Evolutionary conservation across 1,139 yeast species (phyloP), one percentile per base, ranked within the genome.

Genomic region (Geotrichum phurueaensis): DNA sequence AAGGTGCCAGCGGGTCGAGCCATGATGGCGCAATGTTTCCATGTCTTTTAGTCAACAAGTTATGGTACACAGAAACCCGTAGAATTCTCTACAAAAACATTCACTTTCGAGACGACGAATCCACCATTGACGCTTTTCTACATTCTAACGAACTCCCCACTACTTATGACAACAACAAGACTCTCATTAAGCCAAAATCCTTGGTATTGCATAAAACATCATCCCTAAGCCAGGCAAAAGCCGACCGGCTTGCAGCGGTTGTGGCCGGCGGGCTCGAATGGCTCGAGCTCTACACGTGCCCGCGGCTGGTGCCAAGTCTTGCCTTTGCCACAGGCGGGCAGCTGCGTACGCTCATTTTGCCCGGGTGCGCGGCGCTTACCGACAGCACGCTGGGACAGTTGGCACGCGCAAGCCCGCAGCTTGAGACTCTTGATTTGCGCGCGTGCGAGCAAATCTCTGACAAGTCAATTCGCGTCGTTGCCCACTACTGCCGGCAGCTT

Each of bases 241-340:
- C 84, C 20, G 79, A 81, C 47, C 55, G 65, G 13, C 67, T 82
- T 13, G 73, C 79, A 2, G 64, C 67, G 1, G 51, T 68, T 1
- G 70, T 85, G 50, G 82, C 83, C 51, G 77, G 79, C 5, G 76
- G 79, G 48, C 72, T 91, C 56, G 77, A 79, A 63, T 82, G 87
- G 85, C 76, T 92, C 51, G 96, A 91, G 71, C 78, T 91, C 66
- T 90, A 87, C 73, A 87, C 92, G 71, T 91, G 97, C 70, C 95
- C 96, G 2, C 79, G 79, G 59, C 71, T 89, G 45, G 69, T 80
- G 2, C 96, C 96, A 39, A 79, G 82, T 0, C 66, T 74, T 4
- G 80, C 76, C 70, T 80, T 79, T 68, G 77, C 77, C 47, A 69
- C 71, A 15, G 75, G 77, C 31, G 66, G 71, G 13, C 71, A 73